Evolutionary conservation across 257 asterid species (phyloP), one percentile per base, ranked within the genome.

Genomic region (Eustoma russellianum): DNA sequence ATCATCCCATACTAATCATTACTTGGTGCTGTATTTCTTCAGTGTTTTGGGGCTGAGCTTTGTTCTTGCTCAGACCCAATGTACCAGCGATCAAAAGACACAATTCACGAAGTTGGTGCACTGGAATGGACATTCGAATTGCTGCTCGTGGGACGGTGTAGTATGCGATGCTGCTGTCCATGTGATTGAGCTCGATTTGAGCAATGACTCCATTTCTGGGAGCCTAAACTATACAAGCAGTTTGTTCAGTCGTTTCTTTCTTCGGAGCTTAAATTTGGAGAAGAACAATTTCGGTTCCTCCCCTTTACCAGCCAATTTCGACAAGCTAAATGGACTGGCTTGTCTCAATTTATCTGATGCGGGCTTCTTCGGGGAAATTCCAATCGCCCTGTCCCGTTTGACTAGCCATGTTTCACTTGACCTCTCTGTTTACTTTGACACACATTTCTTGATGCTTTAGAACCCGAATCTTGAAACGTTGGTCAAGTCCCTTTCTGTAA

Each of bases 381-480:
- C 63, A 13, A 24, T 5, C 24, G 66, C 35, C 54, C 6, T 70
- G 45, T 66, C 72, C 3, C 17, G 46, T 4, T 34, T 70, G 61
- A 56, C 18, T 17, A 70, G 17, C 62, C 46, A 66, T 56, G 57
- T 47, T 33, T 28, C 65, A 60, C 72, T 66, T 43, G 72, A 66
- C 50, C 55, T 70, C 53, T 60, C 76, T 9, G 59, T 55, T 5
- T 17, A 34, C 5, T 49, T 49, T 49, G 13, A 49, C 10, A 2
- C 6, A 0, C 44, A 16, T 1, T 67, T 69, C 9, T 69, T 75
- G 13, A 68, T 17, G 50, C 86, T 85, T 1, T 79, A 71, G 68
- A 59, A 67, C 34, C 89, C 88, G 12, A 70, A 67, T 58, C 43
- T 85, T 61, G 43, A 16, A 52, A 47, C 9, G n/a, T 73, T 85